Evolutionary conservation across 2,329 filamentous ascomycete species (phyloP).

Genomic region (Aspergillus jensenii): DNA sequence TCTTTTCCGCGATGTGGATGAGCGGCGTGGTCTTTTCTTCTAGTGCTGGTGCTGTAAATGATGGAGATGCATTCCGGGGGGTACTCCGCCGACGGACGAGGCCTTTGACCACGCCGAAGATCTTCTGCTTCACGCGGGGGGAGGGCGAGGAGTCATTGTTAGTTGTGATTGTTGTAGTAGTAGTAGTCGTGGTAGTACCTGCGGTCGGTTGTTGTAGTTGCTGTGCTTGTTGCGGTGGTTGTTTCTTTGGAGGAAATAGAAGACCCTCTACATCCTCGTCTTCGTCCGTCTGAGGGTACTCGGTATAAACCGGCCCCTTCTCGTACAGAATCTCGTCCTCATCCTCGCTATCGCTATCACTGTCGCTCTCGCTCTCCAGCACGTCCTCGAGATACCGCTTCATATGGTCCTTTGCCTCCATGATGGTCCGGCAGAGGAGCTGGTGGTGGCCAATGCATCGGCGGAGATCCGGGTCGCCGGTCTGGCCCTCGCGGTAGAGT

Average conservation of each 20-base stretch:
- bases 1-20: background rate
- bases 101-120: background rate
- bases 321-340: background rate
- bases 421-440: constrained; percentile 18
- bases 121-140: background rate
- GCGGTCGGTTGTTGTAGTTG: background rate
- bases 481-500: constrained; percentile 15
- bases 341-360: background rate
- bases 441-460: constrained; percentile 24
- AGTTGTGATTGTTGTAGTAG: background rate
- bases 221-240: background rate
- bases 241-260: background rate
- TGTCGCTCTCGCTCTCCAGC: constrained; percentile 9
- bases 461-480: constrained; percentile 23
- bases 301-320: too few species aligned
- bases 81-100: background rate
- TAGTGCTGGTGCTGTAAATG: background rate
- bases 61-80: background rate
- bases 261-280: background rate
- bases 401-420: constrained; percentile 17
- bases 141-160: too few species aligned
- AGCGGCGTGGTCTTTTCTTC: background rate
- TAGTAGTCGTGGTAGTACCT: background rate
- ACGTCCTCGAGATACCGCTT: constrained; percentile 12
- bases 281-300: too few species aligned